phyloP scores from a whole-genome alignment of 2,329 filamentous ascomycete species.

The Periconia sp. region DNA sequence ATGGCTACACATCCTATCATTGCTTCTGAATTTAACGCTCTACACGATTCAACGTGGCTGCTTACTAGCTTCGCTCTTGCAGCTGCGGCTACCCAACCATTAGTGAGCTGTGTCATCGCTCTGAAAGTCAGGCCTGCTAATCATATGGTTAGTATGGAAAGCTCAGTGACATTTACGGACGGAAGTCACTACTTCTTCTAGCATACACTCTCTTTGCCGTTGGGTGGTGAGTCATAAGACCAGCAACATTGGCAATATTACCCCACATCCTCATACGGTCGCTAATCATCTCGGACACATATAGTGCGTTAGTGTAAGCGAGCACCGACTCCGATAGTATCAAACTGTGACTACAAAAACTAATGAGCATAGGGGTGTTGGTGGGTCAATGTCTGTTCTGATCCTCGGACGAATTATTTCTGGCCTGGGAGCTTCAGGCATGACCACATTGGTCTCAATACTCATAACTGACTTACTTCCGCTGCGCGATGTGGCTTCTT shows the following conservation, averaged over 20 bases:
- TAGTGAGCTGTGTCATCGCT: slow-evolving; percentile 17
- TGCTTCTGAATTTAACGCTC: slow-evolving; percentile 51
- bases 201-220: slow-evolving; percentile 49
- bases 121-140: too few relatives aligned
- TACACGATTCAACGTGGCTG: slow-evolving; percentile 50
- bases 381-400: slow-evolving; percentile 15
- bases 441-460: slow-evolving; percentile 55
- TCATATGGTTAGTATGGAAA: slow-evolving; percentile 45
- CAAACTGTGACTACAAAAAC: background rate
- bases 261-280: background rate
- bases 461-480: slow-evolving; percentile 59
- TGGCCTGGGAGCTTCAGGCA: slow-evolving; percentile 71
- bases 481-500: slow-evolving; percentile 54
- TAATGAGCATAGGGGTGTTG: slow-evolving; percentile 13
- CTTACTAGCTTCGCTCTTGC: slow-evolving; percentile 52
- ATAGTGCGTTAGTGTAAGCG: slow-evolving; percentile 9
- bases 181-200: slow-evolving; percentile 46
- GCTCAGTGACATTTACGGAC: slow-evolving; percentile 53
- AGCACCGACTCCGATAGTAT: background rate
- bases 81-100: slow-evolving; percentile 43
- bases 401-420: slow-evolving; percentile 62
- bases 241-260: background rate
- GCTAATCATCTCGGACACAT: background rate
- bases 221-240: slow-evolving; percentile 25
- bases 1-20: slow-evolving; percentile 67